These are phyloP conservation scores for Leccinum huronense DNA, from an alignment of 1,284 basidiomycete species.

Conservation along the genomic window DNA sequence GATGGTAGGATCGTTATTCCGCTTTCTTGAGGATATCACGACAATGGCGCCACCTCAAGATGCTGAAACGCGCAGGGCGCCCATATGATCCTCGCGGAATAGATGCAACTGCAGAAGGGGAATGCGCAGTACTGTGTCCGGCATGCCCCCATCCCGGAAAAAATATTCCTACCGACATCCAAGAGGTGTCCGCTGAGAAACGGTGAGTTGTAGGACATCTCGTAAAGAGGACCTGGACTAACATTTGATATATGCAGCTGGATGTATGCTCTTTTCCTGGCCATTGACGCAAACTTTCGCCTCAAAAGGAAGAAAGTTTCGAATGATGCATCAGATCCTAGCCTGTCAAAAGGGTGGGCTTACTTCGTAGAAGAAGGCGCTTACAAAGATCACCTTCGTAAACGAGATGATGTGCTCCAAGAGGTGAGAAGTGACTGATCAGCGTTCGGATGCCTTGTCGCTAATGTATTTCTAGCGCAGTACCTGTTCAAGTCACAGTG, in stretches of 20 bases:
- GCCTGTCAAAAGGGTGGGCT: conserved; percentile 1
- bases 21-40: background rate
- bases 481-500: conserved; percentile 2
- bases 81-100: background rate
- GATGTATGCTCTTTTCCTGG: conserved; percentile 1
- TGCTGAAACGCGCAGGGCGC: background rate
- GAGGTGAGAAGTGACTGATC: conserved; percentile 1
- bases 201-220: background rate
- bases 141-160: background rate
- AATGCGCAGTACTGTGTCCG: conserved; percentile 1
- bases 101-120: background rate
- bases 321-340: conserved; percentile 1
- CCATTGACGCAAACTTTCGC: conserved; percentile 2
- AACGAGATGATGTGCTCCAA: background rate
- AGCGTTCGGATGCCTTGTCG: background rate
- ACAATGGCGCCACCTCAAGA: conserved; percentile 1
- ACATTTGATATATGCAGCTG: background rate
- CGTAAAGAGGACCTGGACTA: background rate
- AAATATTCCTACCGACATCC: background rate
- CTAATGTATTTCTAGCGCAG: background rate
- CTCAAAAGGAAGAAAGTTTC: conserved; percentile 1
- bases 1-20: background rate
- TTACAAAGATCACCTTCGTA: conserved; percentile 1
- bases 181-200: background rate
- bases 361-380: background rate